Evolutionary conservation across 2,329 filamentous ascomycete genomes (phyloP), one percentile per base, ranked within the genome.

Genomic region (Elsinoe arachidis): DNA sequence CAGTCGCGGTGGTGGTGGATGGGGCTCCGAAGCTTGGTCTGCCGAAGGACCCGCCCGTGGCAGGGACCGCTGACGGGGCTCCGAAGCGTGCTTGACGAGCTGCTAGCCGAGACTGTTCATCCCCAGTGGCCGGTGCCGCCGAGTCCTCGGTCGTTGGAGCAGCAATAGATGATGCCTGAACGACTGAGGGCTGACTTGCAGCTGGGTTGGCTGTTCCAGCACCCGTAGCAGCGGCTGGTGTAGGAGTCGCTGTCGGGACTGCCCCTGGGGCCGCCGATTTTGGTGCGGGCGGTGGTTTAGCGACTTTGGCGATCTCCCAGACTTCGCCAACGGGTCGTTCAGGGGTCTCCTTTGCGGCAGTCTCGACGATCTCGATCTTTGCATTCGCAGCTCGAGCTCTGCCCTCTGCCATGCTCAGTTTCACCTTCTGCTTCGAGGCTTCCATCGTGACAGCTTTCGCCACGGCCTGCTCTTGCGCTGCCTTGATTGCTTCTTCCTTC

Each of bases 311-410:
- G 56, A 88, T 75, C 61, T 86, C 84, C 88, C 89, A 96, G 0
- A 96, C 91, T 70, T 96, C 90, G 9, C 76, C 81, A 3, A 97
- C 90, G 0, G 90, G 83, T 68, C 84, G 85, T 65, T 92, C 79
- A 0, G 92, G 92, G 0, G 91, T 96, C 49, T 95, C 87, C n/a
- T 79, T 80, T 0, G 87, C 90, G 11, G 92, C 91, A 47, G 83
- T 87, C 66, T 90, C 81, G 2, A 97, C 87, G 1, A 93, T 82
- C 1, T 81, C 80, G 33, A 95, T 74, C 74, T 93, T 95, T 3
- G 86, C 87, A 53, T 78, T 78, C 0, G 84, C 82, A 7, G 75
- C 68, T 90, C 92, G 61, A 92, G 78, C 62, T 87, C 87, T 51
- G 88, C 75, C 1, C 82, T 82, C 56, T 81, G 82, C 69, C 61